Conservation (phyloP, 208 protist genomes). For the Acanthamoeba lenticulata region DNA sequence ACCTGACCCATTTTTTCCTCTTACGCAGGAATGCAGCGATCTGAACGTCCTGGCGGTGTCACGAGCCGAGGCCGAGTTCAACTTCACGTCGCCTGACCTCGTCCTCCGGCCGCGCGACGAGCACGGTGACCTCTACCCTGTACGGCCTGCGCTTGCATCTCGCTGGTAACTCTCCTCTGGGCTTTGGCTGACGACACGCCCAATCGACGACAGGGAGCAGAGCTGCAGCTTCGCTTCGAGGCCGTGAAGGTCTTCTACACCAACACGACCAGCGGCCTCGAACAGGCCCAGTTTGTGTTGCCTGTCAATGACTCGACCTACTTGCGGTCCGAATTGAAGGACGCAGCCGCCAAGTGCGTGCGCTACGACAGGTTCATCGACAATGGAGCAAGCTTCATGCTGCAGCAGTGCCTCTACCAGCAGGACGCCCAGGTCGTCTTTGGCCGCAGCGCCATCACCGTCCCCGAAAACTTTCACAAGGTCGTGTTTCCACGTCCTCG, state of each 20-base stretch:
- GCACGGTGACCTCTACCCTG: not conserved
- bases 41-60: not conserved
- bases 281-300: not conserved
- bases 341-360: not conserved
- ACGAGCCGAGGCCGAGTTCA: not conserved
- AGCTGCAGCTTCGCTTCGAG: not conserved
- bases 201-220: not conserved
- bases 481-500: not conserved
- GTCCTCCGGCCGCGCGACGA: not conserved
- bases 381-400: not conserved
- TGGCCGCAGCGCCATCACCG: not conserved
- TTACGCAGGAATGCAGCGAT: not conserved
- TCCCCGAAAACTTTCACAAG: conserved; percentile 3
- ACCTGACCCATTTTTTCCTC: not conserved
- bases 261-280: not conserved
- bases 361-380: not conserved
- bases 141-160: not conserved
- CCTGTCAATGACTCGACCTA: not conserved
- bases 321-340: not conserved
- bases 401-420: conserved; percentile 9
- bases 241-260: not conserved
- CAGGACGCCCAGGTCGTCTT: not conserved
- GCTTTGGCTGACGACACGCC: not conserved
- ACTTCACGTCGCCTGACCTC: not conserved
- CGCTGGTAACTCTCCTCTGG: not conserved